These are phyloP conservation scores for Rhodocollybia butyracea DNA, from an alignment of 768 basidiomycete species.

Conservation along the genomic window DNA sequence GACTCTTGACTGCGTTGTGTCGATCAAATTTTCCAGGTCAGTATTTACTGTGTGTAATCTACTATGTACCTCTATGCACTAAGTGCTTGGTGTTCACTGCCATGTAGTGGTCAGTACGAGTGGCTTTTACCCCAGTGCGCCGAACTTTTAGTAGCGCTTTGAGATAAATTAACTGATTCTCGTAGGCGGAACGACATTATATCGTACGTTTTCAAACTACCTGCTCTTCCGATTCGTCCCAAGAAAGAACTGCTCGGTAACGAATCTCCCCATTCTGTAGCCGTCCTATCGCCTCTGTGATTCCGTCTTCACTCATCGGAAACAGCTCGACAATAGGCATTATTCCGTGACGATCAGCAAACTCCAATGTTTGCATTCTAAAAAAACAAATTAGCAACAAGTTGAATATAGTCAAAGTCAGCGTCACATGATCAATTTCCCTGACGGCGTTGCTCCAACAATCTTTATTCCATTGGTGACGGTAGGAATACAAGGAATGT, in stretches of 20 bases:
- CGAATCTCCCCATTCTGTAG: conserved; percentile 22
- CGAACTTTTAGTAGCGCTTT: too few species aligned
- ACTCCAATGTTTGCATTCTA: conserved; percentile 27
- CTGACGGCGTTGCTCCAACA: neutral
- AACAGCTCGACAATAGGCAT: conserved; percentile 28
- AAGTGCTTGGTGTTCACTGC: too few species aligned
- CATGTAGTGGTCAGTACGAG: too few species aligned
- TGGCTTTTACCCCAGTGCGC: too few species aligned
- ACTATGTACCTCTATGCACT: too few species aligned
- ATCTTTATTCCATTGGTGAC: conserved; percentile 6
- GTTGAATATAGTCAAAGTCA: too few species aligned
- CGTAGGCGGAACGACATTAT: too few species aligned
- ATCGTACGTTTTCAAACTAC: too few species aligned
- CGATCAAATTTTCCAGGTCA: too few species aligned
- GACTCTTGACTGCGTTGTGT: too few species aligned
- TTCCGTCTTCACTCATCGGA: conserved; percentile 25
- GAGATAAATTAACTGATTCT: too few species aligned
- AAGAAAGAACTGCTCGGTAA: conserved; percentile 25
- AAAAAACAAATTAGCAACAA: conserved; percentile 6
- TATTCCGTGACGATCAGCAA: conserved; percentile 27
- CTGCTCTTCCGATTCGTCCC: neutral
- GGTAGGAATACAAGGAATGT: conserved; percentile 16
- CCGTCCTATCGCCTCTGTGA: conserved; percentile 24
- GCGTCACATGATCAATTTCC: neutral
- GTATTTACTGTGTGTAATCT: too few species aligned